Base-by-base conservation (phyloP, 352 stramenopile species). In the Phytophthora sojae region DNA sequence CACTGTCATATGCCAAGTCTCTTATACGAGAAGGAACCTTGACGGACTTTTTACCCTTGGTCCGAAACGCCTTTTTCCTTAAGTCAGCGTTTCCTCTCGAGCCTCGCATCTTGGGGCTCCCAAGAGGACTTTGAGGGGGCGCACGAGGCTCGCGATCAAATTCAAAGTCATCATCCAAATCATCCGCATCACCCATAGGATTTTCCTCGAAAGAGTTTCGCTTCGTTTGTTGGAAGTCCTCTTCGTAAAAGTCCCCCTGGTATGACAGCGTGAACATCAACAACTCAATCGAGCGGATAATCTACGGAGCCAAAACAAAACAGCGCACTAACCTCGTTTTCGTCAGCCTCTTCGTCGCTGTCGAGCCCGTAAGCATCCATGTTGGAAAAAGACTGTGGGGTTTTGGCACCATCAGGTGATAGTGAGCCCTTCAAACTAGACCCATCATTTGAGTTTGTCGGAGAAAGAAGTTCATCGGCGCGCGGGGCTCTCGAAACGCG, bases 111-210 rank as follows among this genome's bases (percentile, higher is more conserved):
- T 94, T 95, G 15, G 83, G 85, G 50, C 86, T 94, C 7, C 71
- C 57, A 8, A 81, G 73, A 53, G 84, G 83, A 39, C 80, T 94
- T 64, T 80, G 74, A 17, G 76, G 61, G 19, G 80, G 68, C 23
- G 69, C 65, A 23, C 77, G 80, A 53, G 79, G 77, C 52, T 96
- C 88, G 19, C 89, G 70, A 71, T 97, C 90, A 69, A 97, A 97
- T 56, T 96, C 90, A 58, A 96, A 96, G 58, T 97, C 90, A 57
- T 97, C 90, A 64, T 97, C 90, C 26, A 76, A 75, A 69, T 97
- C 90, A 50, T 97, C 90, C 14, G 72, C 35, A 71, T 97, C 90
- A 35, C 81, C 88, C 54, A 92, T 71, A 2, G 77, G 69, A 39
- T 89, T 91, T 37, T 96, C 90, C 51, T 95, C 89, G 61, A 95